Evolutionary conservation across 441 rosid genomes (phyloP).

Genomic region (Melianthus villosus): DNA sequence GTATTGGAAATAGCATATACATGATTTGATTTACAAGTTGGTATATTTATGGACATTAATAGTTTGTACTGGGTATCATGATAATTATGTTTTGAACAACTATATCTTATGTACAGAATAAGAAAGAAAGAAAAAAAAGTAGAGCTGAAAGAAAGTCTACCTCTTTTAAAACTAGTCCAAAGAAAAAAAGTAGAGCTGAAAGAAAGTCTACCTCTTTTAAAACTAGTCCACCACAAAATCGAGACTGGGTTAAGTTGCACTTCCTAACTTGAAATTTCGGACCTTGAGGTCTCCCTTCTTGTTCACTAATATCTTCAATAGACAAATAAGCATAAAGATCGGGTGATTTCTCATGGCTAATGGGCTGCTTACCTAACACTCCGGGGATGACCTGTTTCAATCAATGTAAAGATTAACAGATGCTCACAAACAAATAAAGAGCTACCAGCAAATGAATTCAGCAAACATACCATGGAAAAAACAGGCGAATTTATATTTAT

Average conservation of each 20-base stretch:
- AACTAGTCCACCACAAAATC: constrained; percentile 37
- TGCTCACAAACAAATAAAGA: not conserved
- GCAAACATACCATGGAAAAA: constrained; percentile 44
- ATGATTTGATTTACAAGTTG: too few relatives aligned
- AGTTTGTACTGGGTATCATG: too few relatives aligned
- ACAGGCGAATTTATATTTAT: constrained; percentile 41
- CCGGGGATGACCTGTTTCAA: constrained; percentile 82
- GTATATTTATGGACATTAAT: too few relatives aligned
- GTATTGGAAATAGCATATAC: too few relatives aligned
- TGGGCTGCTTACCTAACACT: constrained; percentile 23
- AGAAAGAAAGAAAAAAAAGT: constrained; percentile 1
- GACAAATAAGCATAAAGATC: constrained; percentile 59
- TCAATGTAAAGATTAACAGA: constrained; percentile 8
- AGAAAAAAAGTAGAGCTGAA: constrained; percentile 4
- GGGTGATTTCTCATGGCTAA: constrained; percentile 15
- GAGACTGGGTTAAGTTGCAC: constrained; percentile 53
- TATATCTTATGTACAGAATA: not conserved
- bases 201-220: constrained; percentile 47
- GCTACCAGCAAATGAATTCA: not conserved
- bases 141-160: constrained; percentile 17
- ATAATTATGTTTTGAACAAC: not conserved
- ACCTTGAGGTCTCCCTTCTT: constrained; percentile 14
- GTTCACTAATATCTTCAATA: constrained; percentile 24
- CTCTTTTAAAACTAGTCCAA: too few relatives aligned
- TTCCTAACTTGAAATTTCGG: constrained; percentile 45